Conservation (phyloP, 306 rosid species). For the Comarum palustre region DNA sequence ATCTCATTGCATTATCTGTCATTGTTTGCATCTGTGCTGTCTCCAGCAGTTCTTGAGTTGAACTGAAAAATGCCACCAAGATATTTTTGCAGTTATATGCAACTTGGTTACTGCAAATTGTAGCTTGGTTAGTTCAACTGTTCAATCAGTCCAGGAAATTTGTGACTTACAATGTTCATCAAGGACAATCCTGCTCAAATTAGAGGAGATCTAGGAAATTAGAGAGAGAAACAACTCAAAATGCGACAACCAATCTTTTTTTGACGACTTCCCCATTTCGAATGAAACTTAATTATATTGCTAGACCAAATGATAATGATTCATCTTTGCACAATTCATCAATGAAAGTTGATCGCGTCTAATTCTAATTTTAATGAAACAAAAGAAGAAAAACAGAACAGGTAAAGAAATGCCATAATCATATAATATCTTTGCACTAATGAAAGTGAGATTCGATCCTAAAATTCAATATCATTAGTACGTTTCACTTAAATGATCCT, state of each 20-base stretch:
- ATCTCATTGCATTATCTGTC: constrained; percentile 10
- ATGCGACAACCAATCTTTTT: too few species aligned
- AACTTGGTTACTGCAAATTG: background rate
- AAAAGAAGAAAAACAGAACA: too few species aligned
- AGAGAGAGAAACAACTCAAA: too few species aligned
- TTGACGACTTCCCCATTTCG: too few species aligned
- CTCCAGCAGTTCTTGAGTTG: background rate
- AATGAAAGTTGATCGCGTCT: too few species aligned
- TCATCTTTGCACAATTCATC: too few species aligned
- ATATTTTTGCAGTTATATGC: background rate
- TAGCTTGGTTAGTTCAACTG: background rate
- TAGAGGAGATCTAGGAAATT: background rate
- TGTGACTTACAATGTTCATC: background rate
- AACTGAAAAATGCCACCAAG: constrained; percentile 4
- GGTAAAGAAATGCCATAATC: background rate
- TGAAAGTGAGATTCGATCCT: constrained; percentile 9
- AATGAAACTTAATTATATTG: too few species aligned
- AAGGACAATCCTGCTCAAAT: background rate
- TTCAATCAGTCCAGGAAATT: background rate
- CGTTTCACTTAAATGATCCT: background rate
- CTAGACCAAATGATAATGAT: too few species aligned
- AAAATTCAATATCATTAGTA: background rate
- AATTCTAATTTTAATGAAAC: too few species aligned
- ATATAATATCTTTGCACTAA: background rate
- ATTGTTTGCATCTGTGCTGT: background rate